Conservation (phyloP, 129 eudicot species). For the Flaveria robusta region DNA sequence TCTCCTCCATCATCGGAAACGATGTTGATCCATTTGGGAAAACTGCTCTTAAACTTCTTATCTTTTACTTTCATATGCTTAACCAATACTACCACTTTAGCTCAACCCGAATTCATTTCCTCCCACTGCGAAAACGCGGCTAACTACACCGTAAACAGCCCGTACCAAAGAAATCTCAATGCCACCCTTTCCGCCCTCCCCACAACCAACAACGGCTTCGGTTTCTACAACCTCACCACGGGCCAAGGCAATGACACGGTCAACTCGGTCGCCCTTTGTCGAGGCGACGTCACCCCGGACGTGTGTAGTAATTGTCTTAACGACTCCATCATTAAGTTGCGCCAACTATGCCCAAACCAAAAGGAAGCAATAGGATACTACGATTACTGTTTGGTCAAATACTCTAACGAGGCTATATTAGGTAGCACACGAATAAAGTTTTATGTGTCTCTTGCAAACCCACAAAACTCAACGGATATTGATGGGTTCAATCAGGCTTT, state of each 20-base stretch:
- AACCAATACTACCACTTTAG: neutral
- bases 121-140: neutral
- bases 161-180: conserved; percentile 1
- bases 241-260: conserved; percentile 10
- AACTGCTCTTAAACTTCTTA: neutral
- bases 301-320: conserved; percentile 3
- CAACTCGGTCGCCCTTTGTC: no score
- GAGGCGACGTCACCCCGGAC: no score
- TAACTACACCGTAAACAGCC: conserved; percentile 7
- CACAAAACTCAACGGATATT: neutral
- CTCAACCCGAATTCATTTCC: conserved; percentile 1
- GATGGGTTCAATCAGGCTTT: neutral
- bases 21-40: neutral
- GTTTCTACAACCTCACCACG: neutral
- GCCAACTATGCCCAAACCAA: neutral
- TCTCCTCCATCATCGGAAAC: neutral
- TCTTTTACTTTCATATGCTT: neutral
- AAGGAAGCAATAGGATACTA: conserved; percentile 6
- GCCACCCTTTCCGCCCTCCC: neutral
- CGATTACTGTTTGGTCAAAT: neutral
- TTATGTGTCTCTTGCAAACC: neutral
- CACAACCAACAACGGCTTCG: conserved; percentile 1
- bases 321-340: neutral
- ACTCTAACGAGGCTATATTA: neutral
- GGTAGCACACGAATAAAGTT: neutral